Base-by-base conservation (phyloP, 2,329 filamentous ascomycete species). In the Neurospora crassa region DNA sequence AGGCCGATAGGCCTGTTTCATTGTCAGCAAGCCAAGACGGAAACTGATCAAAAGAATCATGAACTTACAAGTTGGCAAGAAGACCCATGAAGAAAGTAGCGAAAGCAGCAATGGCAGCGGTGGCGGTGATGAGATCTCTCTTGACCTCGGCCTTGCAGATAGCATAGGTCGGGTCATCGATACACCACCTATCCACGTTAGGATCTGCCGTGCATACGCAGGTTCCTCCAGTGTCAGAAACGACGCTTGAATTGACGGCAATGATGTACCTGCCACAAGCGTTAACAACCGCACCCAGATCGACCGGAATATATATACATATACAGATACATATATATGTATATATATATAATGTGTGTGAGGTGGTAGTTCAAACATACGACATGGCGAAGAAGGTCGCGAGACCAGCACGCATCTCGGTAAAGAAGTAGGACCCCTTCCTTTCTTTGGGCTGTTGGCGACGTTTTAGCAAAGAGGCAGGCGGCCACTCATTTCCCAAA, bases 21-120 rank as follows among this genome's bases (percentile, higher is more conserved):
- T 18, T 45, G 70, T 72, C 68, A 72, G 70, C 67, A 18, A n/a
- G 16, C 18, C 53, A 47, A 16, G 18, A 2, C 14, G 20, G 6
- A 5, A 16, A 12, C 40, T 40, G 11, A 29, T 41, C 29, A 40
- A 14, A 8, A 37, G 29, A 11, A 14, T n/a, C 6, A 24, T 18
- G 41, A 11, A 81, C 84, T 75, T 77, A 86, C 84, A 95, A 84
- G 75, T 96, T 96, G 73, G 93, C 90, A 74, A 94, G 89, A 1
- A 95, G 80, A 24, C 93, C 93, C 91, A 96, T 94, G 80, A 85
- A 90, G 80, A 96, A 94, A n/a, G 89, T 91, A 3, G 91, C 88
- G 67, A 97, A 82, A 37, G 92, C 91, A 16, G 92, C 87, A 74
- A 96, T 94, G 70, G 93, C 93, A 67, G 93, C 92, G 5, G 93